Percentiles rank a stretch among this genome's conserved stretches.
Evolutionary conservation across 306 rosid species (phyloP).

Genomic region (Inga laurina): DNA sequence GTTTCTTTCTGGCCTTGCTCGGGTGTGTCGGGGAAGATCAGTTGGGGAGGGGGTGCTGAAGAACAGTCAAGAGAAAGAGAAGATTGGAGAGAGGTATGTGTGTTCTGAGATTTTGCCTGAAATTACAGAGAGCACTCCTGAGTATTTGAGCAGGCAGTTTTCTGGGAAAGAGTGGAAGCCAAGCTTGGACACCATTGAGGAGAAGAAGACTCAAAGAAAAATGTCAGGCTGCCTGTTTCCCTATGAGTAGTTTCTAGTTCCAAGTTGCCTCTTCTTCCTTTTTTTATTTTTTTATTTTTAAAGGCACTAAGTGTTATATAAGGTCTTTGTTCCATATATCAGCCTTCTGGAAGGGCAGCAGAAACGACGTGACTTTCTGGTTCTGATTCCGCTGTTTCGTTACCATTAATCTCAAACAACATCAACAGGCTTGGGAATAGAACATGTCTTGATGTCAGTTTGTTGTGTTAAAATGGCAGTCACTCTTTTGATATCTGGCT

Average conservation of each 20-base stretch:
- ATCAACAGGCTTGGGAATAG: not conserved
- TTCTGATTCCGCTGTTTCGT: not conserved
- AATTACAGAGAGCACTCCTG: constrained; percentile 51
- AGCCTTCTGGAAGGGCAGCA: not conserved
- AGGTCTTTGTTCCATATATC: not conserved
- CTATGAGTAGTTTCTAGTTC: not conserved
- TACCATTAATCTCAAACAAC: not conserved
- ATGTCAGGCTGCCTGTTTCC: constrained; percentile 51
- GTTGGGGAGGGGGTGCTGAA: constrained; percentile 27
- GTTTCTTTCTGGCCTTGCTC: constrained; percentile 57
- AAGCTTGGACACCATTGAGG: constrained; percentile 76
- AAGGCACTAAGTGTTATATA: not conserved
- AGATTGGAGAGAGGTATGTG: constrained; percentile 11
- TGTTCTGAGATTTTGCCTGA: constrained; percentile 49
- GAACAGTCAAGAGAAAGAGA: constrained; percentile 32
- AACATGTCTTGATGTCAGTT: not conserved
- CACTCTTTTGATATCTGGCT: not conserved
- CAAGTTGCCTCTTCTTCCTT: not conserved
- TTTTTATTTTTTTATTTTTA: no score
- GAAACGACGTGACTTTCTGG: not conserved
- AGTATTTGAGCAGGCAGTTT: constrained; percentile 69
- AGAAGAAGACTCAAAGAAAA: constrained; percentile 63
- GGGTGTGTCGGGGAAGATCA: constrained; percentile 35
- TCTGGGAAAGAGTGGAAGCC: constrained; percentile 93
- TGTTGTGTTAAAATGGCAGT: not conserved